Evolutionary conservation across 345 rosid genomes (phyloP), one percentile per base, ranked within the genome.

Genomic region (Eucalyptus microcorys): DNA sequence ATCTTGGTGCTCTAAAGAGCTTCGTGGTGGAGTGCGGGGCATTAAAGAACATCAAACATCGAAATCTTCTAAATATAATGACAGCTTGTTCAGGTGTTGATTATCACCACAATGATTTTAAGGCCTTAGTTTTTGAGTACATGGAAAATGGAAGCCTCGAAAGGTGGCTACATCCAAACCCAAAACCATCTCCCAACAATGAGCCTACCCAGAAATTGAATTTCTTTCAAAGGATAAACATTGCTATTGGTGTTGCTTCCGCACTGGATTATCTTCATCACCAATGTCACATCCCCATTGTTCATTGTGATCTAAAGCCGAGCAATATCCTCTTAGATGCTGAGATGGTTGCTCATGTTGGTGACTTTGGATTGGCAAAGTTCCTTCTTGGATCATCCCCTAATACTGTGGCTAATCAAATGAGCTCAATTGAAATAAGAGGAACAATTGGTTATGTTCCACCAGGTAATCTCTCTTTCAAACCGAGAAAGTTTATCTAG

Each of bases 1-100:
- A 30, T n/a, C 5, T 3, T 3, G 37, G 71, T 64, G 71, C 71
- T 64, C 17, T 14, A 3, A n/a, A n/a, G 71, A 64, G 71, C 17
- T 64, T n/a, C 0, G 0, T n/a, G 17, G 37, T 14, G 17, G 68
- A 64, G 37, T 64, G 71, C 0, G 5, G 1, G 37, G 0, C 71
- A 14, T n/a, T 64, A 64, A 64, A 30, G 37, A 14, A 64, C 19
- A 64, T 64, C 19, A 64, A 14, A 64, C 37, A 64, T 64, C 71
- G 5, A 64, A 64, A 64, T 64, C 17, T 64, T n/a, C 3, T 64
- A 30, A 64, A 14, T 0, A 64, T 64, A 64, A 4, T 7, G n/a
- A 64, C 37, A 13, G 2, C 4, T 64, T 64, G 37, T 0, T 64
- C 37, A 7, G 4, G 71, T 7, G 8, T 14, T 64, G 71, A 64